Evolutionary conservation across 805 yeast species (phyloP), one percentile per base, ranked within the genome.

Genomic region (Candida hungchunana): DNA sequence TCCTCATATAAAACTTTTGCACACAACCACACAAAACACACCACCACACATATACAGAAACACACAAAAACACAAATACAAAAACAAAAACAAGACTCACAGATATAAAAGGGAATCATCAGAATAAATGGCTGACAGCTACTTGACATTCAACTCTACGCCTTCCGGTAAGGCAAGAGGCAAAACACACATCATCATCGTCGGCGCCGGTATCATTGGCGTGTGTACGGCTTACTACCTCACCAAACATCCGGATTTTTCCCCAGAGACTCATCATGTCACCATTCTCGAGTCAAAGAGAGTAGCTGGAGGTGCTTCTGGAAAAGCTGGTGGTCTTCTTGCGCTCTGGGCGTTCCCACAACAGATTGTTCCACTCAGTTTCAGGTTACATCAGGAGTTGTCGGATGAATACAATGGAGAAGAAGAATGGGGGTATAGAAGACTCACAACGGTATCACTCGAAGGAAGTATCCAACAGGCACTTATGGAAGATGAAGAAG

Each of bases 261-360:
- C 82, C 50, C 76, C 84, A 0, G 64, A 67, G 21, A 79, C 75
- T 39, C 79, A 85, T 55, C 88, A 85, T 51, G 84, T 90, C 45
- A 84, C 96, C 6, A 73, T 90, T 14, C 56, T 93, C 11, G 98
- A 90, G 59, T 79, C 90, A 34, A 86, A 85, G 44, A 69, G 95
- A 51, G 95, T 94, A 6, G 98, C 97, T 0, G 95, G 96, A 34
- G 97, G 96, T 31, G 97, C 98, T 14, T 76, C 87, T 27, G 98
- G 98, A 37, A 93, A 90, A 53, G 97, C 98, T 6, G 98, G 97
- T 29, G 98, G 98, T 0, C 67, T 90, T 32, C 63, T 90, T 33
- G 97, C 97, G 1, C 71, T 84, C 16, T 89, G 97, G 95, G 97
- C 97, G 0, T 93, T 93, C 60, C 98, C 98, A 1, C 88, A 82